phyloP scores from a whole-genome alignment of 257 asterid species.

The Anisodus tanguticus region DNA sequence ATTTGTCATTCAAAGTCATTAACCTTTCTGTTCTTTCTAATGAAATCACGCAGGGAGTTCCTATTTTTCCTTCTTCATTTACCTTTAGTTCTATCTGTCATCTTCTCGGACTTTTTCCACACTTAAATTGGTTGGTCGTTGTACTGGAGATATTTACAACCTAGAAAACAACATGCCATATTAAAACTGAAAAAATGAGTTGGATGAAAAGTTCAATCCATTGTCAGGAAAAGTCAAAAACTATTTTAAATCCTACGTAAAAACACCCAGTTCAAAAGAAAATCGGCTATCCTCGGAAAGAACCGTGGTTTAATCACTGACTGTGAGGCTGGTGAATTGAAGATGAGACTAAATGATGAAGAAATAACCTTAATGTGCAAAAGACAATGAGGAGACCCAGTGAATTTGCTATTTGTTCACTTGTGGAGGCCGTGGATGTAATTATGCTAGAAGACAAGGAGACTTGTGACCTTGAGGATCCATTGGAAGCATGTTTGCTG shows the following conservation, averaged over 20 bases:
- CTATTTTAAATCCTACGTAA: too few relatives aligned
- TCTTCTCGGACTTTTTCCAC: background rate
- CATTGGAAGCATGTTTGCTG: background rate
- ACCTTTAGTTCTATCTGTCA: slow-evolving; percentile 3
- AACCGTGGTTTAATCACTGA: background rate
- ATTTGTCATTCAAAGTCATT: background rate
- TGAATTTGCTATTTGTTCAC: background rate
- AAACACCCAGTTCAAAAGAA: too few relatives aligned
- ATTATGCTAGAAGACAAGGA: background rate
- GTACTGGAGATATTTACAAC: background rate
- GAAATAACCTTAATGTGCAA: background rate
- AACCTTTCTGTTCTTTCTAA: background rate
- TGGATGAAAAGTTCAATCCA: background rate
- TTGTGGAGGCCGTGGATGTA: background rate
- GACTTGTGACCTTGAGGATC: background rate
- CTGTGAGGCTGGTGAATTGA: background rate
- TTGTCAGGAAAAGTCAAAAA: too few relatives aligned
- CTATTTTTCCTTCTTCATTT: background rate
- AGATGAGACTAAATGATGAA: background rate
- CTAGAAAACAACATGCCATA: background rate
- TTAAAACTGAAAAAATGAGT: background rate
- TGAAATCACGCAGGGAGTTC: background rate
- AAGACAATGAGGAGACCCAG: background rate
- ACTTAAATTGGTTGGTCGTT: background rate
- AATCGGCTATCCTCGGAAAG: too few relatives aligned